Base-by-base conservation (phyloP, 2,329 filamentous ascomycete species). In the Elsinoe arachidis region DNA sequence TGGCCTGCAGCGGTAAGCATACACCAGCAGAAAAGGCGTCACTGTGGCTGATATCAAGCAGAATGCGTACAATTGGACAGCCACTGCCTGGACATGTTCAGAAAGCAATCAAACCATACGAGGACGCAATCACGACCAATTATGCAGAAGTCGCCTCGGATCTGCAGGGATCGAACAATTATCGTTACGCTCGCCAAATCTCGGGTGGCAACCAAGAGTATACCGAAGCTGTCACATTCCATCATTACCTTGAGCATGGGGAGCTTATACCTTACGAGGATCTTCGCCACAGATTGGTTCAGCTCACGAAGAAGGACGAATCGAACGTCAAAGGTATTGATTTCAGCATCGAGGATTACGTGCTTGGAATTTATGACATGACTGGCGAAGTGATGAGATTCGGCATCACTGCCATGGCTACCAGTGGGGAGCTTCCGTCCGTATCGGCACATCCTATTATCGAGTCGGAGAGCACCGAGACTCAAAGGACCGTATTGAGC, bases 351-450 rank as follows among this genome's bases (percentile, higher is more conserved):
- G 83, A 92, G 57, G 93, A 99, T 71, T 97, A 96, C 69, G 74
- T 96, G 58, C 85, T 93, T 61, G 93, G 92, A 7, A 74, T 99
- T 2, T 96, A 96, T 67, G 93, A 99, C 70, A 81, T 97, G 64
- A 91, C 91, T 1, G 93, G 93, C 38, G 93, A 99, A 75, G 79
- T 97, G 76, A 99, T 99, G 93, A 82, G 91, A 30, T 97, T 96
- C 72, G 90, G 90, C 0, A 93, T 96, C 53, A 91, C 91, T 5
- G 84, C 85, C 23, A 87, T 95, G 69, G 90, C 90, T 1, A 87
- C 90, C 4, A 85, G 77, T 6, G 87, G 86, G 12, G 74, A 73
- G 41, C 69, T 80, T 19, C 74, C 76, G n/a, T 26, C 12, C 3
- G 54, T 56, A 6, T 15, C 41, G 3, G 38, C 3, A 2, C 33